Conservation (phyloP, 2,329 filamentous ascomycete species). For the Fusarium sp. region DNA sequence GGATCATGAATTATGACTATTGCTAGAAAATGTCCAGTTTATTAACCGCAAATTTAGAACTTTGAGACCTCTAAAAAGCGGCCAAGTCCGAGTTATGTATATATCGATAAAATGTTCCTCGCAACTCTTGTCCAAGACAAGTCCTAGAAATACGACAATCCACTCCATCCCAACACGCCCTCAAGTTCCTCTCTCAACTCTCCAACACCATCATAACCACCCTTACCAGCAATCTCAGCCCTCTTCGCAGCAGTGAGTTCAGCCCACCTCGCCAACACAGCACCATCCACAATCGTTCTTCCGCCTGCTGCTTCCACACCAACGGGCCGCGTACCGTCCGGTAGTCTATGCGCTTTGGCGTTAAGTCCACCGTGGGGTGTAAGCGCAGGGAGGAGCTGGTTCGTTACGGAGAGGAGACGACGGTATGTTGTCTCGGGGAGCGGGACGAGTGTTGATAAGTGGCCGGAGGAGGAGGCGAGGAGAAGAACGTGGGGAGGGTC, state of each 20-base stretch:
- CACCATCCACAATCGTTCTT: slow-evolving; percentile 81
- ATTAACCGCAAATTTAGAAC: not conserved
- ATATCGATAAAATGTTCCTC: not conserved
- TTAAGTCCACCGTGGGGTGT: slow-evolving; percentile 86
- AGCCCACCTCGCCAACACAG: slow-evolving; percentile 79
- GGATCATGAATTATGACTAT: no score
- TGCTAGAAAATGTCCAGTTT: not conserved
- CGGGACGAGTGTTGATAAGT: slow-evolving; percentile 81
- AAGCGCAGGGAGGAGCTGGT: slow-evolving; percentile 81
- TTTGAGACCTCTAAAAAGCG: not conserved
- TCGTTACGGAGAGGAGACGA: slow-evolving; percentile 83
- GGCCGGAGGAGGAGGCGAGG: slow-evolving; percentile 80
- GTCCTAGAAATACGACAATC: slow-evolving; percentile 67
- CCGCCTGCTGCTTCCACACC: slow-evolving; percentile 71
- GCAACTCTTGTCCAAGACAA: not conserved
- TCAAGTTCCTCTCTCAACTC: slow-evolving; percentile 79
- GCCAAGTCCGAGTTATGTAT: not conserved
- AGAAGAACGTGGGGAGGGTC: slow-evolving; percentile 66
- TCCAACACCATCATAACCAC: slow-evolving; percentile 74
- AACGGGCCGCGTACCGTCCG: slow-evolving; percentile 57
- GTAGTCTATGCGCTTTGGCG: slow-evolving; percentile 80
- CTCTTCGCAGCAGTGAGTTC: slow-evolving; percentile 80
- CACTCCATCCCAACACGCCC: slow-evolving; percentile 71
- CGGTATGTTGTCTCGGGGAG: slow-evolving; percentile 86
- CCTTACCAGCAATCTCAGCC: slow-evolving; percentile 79